These are phyloP conservation scores for Musa beccarii DNA, from an alignment of 176 grass and related monocot species.

Conservation along the genomic window DNA sequence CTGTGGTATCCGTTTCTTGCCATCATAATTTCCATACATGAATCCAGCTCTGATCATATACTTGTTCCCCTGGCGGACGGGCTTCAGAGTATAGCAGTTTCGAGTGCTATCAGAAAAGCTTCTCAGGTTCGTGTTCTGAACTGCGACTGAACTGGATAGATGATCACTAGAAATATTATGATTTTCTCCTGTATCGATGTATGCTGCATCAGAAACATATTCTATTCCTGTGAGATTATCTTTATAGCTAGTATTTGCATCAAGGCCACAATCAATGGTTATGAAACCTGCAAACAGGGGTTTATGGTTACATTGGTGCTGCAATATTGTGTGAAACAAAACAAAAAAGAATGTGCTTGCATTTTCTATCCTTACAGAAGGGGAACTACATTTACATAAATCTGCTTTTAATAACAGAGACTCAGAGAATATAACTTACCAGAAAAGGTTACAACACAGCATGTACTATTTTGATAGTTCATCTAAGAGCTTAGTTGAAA, in stretches of 20 bases:
- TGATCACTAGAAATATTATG: slow-evolving; percentile 26
- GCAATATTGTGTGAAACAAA: neutral
- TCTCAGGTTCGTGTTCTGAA: slow-evolving; percentile 10
- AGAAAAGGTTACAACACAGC: too few species aligned
- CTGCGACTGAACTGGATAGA: neutral
- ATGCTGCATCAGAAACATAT: slow-evolving; percentile 49
- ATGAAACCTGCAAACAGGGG: slow-evolving; percentile 41
- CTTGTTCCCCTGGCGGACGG: slow-evolving; percentile 31
- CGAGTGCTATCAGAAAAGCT: slow-evolving; percentile 28
- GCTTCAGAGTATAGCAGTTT: slow-evolving; percentile 51
- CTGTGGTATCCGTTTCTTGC: slow-evolving; percentile 22
- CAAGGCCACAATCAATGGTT: slow-evolving; percentile 55
- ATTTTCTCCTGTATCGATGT: slow-evolving; percentile 36
- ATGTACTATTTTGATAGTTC: too few species aligned
- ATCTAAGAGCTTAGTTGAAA: too few species aligned
- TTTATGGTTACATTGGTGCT: neutral
- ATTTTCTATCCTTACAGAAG: too few species aligned
- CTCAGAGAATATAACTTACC: too few species aligned
- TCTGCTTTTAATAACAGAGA: too few species aligned
- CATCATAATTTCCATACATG: slow-evolving; percentile 45
- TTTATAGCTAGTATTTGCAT: slow-evolving; percentile 10
- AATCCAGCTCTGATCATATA: slow-evolving; percentile 43
- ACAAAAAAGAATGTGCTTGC: neutral
- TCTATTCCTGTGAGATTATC: slow-evolving; percentile 14
- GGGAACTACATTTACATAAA: too few species aligned